A percentile compares a stretch with the other conserved stretches of the same genome.
Evolutionary conservation across 805 yeast genomes (phyloP).

Genomic region (Lachancea cidri): DNA sequence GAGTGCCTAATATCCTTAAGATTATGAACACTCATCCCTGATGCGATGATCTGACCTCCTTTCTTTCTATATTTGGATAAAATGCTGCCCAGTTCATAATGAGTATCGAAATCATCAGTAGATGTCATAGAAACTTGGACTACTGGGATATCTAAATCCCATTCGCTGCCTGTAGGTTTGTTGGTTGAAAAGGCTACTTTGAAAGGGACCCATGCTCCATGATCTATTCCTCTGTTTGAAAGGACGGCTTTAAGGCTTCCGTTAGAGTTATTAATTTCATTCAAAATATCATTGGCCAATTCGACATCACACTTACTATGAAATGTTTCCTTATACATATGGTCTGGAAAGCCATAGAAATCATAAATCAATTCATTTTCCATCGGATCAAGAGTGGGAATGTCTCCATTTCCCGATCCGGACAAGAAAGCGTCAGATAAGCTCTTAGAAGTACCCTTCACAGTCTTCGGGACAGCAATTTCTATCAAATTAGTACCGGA

Average conservation of each 20-base stretch:
- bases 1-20: constrained; percentile 37
- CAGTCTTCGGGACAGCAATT: constrained; percentile 39
- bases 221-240: constrained; percentile 61
- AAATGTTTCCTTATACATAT: constrained; percentile 60
- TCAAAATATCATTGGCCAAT: constrained; percentile 34
- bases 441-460: background rate
- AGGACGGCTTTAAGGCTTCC: constrained; percentile 37
- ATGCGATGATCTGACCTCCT: constrained; percentile 51
- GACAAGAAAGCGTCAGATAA: constrained; percentile 1
- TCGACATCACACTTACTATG: constrained; percentile 42
- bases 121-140: constrained; percentile 38
- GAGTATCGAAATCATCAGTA: constrained; percentile 38
- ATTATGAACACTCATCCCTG: constrained; percentile 82
- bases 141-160: constrained; percentile 35
- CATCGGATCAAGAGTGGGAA: constrained; percentile 13
- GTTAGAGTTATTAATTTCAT: constrained; percentile 6
- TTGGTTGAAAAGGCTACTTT: constrained; percentile 58
- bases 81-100: constrained; percentile 49
- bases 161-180: constrained; percentile 18
- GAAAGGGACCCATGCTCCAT: constrained; percentile 79
- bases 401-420: background rate
- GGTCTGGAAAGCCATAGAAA: constrained; percentile 65
- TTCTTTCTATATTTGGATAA: constrained; percentile 47
- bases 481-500: constrained; percentile 39
- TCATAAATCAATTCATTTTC: constrained; percentile 66